Percentiles rank a stretch among this genome's conserved stretches.
These are phyloP conservation scores for Brassica incana DNA, from an alignment of 345 rosid genomes.

Conservation along the genomic window DNA sequence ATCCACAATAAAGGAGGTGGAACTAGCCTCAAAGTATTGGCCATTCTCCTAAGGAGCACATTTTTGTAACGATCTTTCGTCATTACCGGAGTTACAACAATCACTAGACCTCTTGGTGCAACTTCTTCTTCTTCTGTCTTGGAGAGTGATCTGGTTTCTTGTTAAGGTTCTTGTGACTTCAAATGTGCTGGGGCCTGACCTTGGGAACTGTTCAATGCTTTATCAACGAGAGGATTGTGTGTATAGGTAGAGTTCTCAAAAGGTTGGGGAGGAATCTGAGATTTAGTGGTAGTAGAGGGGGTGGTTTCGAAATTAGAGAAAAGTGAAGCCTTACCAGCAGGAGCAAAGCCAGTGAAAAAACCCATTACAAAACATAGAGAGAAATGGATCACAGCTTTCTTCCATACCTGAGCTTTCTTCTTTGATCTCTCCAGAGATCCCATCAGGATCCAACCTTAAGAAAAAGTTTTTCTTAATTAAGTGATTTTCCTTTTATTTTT, in stretches of 20 bases:
- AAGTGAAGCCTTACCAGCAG: slow-evolving; percentile 54
- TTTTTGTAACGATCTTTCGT: slow-evolving; percentile 39
- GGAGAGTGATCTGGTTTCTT: slow-evolving; percentile 15
- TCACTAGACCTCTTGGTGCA: slow-evolving; percentile 50
- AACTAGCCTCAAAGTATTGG: slow-evolving; percentile 59
- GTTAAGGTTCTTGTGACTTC: slow-evolving; percentile 28
- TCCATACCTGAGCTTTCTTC: slow-evolving; percentile 82
- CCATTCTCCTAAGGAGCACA: slow-evolving; percentile 67
- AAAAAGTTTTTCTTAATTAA: background rate
- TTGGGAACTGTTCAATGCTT: slow-evolving; percentile 37
- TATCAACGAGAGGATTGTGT: slow-evolving; percentile 22
- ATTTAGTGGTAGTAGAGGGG: slow-evolving; percentile 25
- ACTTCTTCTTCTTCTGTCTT: slow-evolving; percentile 11
- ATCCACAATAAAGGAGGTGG: slow-evolving; percentile 78
- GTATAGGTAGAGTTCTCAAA: slow-evolving; percentile 28
- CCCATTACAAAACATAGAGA: slow-evolving; percentile 85
- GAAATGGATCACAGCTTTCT: slow-evolving; percentile 78
- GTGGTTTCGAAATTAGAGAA: slow-evolving; percentile 31
- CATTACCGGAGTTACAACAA: slow-evolving; percentile 64
- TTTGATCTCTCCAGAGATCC: slow-evolving; percentile 75
- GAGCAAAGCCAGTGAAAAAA: slow-evolving; percentile 86
- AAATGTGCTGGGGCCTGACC: slow-evolving; percentile 36
- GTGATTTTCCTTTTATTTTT: background rate
- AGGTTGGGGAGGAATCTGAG: slow-evolving; percentile 40
- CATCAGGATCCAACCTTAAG: slow-evolving; percentile 25